Conservation (phyloP, 148 eudicot genomes). For the Bassia scoparia region DNA sequence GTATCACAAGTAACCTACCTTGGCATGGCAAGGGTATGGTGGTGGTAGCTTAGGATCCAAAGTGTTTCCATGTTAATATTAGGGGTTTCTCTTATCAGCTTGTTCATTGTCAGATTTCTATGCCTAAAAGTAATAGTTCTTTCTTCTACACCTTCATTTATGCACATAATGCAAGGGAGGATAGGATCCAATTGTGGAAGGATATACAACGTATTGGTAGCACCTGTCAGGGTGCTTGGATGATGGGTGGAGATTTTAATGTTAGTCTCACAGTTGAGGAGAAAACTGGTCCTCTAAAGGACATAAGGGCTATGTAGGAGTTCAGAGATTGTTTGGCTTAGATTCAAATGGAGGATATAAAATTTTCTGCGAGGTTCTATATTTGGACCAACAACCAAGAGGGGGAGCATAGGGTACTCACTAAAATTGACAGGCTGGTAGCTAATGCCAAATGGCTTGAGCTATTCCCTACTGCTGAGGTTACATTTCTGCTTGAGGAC, state of each 20-base stretch:
- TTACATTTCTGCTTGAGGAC: not conserved
- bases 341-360: not conserved
- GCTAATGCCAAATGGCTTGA: not conserved
- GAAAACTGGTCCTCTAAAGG: not conserved
- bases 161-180: not conserved
- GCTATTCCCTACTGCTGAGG: not conserved
- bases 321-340: not conserved
- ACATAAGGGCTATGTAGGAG: not conserved
- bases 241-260: not conserved
- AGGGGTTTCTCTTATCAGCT: not conserved
- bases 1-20: not conserved
- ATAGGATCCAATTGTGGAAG: not conserved
- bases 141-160: not conserved
- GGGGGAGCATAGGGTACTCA: not conserved
- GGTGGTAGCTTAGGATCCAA: not conserved
- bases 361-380: not conserved
- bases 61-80: too few species aligned
- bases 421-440: not conserved
- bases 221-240: not conserved
- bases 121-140: not conserved
- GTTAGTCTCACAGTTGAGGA: not conserved
- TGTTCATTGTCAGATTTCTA: not conserved
- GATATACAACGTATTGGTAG: not conserved
- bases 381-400: not conserved
- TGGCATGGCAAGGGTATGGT: not conserved